Base-by-base conservation (phyloP, 257 asterid species). In the Solanum tarijense region DNA sequence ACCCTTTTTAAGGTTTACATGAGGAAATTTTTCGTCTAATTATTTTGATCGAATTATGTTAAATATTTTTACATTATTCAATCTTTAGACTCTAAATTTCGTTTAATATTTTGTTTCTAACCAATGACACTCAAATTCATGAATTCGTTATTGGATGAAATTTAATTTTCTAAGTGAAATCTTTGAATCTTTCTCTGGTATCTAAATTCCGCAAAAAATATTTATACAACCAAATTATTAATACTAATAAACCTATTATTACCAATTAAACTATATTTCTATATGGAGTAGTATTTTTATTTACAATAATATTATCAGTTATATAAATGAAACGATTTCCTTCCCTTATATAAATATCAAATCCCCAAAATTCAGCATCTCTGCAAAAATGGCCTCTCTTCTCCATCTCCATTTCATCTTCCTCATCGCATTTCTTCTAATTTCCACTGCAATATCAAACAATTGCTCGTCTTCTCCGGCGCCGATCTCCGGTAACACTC, bases 381-480 rank as follows among this genome's bases (percentile, higher is more conserved):
- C 34, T 41, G 21, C 23, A 46, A 79, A 43, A 25, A 93, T 92
- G 94, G 92, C 92, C 32, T 29, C 89, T 46, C 66, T 89, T 62
- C 52, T 88, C 71, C 87, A n/a, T 6, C 76, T 76, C 34, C 65
- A 8, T 0, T 73, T 88, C 82, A 74, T 89, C 83, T 12, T 90
- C 87, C 88, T 94, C 90, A 58, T 88, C 36, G 66, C 85, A 87
- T 87, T 92, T 46, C 78, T 89, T 13, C 90, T 93, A 32, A 11
- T 89, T 85, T 90, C 93, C 4, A 93, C 94, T 31, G 90, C 93
- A 10, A 65, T 36, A 13, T 90, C 95, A 0, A 95, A 38, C 34
- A 85, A 90, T 76, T 94, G 98, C 81, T 85, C 89, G 0, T 86
- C 93, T 1, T 91, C 76, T 46, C 94, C 12, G 58, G 84, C 85